These are phyloP conservation scores for Aspergillus spinulosporus DNA, from an alignment of 2,329 filamentous ascomycete genomes.

Conservation along the genomic window DNA sequence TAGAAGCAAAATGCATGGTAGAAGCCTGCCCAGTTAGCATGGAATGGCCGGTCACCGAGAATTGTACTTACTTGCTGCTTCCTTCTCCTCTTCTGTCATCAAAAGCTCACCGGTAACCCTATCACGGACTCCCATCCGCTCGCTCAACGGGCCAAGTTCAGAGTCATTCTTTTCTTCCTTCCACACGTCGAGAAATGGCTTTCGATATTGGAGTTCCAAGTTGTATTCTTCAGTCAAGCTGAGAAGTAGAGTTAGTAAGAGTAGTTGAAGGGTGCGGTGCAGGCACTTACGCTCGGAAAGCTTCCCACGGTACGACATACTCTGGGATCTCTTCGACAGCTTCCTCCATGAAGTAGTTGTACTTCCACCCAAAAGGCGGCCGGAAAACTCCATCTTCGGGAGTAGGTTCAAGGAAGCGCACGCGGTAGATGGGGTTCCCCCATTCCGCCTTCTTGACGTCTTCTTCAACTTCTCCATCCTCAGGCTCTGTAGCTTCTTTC, in stretches of 20 bases:
- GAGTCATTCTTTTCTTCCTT: constrained; percentile 83
- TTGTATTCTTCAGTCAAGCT: constrained; percentile 91
- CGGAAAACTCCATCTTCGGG: constrained; percentile 87
- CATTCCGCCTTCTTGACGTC: constrained; percentile 68
- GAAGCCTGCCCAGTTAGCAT: constrained; percentile 54
- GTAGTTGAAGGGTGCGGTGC: background rate
- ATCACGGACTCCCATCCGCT: constrained; percentile 91
- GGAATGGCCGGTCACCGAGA: background rate
- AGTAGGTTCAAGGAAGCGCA: constrained; percentile 80
- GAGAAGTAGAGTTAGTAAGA: background rate
- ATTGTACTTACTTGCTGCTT: constrained; percentile 66
- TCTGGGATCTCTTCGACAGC: constrained; percentile 95
- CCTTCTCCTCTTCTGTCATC: constrained; percentile 84
- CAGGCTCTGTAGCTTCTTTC: constrained; percentile 36
- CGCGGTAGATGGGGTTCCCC: constrained; percentile 91
- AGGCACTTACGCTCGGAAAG: constrained; percentile 70
- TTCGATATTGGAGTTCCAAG: constrained; percentile 90
- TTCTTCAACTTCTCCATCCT: constrained; percentile 57
- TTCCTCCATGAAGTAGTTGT: constrained; percentile 93
- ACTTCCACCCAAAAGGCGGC: constrained; percentile 96
- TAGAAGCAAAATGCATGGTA: constrained; percentile 97
- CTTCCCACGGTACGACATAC: constrained; percentile 98
- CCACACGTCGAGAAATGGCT: constrained; percentile 89
- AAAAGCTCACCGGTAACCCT: constrained; percentile 65
- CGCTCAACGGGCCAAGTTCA: constrained; percentile 77